Percentiles rank a stretch among this genome's conserved stretches.
These are phyloP conservation scores for Penicillium sp. DNA, from an alignment of 2,329 filamentous ascomycete genomes.

Conservation along the genomic window DNA sequence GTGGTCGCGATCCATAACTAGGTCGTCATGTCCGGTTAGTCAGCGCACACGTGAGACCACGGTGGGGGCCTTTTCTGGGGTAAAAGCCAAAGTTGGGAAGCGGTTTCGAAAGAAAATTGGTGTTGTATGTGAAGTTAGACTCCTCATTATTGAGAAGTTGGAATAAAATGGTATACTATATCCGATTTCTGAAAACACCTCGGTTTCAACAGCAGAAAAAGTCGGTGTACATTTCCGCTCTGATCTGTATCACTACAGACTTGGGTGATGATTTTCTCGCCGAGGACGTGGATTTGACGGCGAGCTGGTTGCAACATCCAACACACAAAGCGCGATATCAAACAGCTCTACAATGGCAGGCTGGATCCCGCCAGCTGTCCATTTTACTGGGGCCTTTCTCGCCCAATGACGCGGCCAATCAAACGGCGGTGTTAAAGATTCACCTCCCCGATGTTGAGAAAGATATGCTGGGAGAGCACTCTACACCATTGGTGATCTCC, in stretches of 20 bases:
- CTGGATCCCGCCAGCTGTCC: constrained; percentile 36
- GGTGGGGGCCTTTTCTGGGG: constrained; percentile 3
- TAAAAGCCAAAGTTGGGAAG: constrained; percentile 3
- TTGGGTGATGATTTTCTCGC: constrained; percentile 65
- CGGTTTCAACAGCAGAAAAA: constrained; percentile 48
- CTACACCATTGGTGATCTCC: constrained; percentile 54
- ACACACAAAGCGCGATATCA: constrained; percentile 25
- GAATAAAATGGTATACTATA: constrained; percentile 58
- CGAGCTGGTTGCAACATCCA: constrained; percentile 23
- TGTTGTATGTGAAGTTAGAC: neutral
- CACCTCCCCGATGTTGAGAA: constrained; percentile 17
- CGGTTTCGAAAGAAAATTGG: neutral
- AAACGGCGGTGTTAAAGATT: constrained; percentile 32
- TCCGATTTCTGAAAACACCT: constrained; percentile 69
- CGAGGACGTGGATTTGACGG: constrained; percentile 37
- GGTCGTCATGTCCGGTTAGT: constrained; percentile 30
- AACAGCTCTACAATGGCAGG: constrained; percentile 32
- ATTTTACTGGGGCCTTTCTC: constrained; percentile 36
- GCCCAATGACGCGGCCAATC: constrained; percentile 22
- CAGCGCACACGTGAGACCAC: constrained; percentile 26
- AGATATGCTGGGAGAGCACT: constrained; percentile 22
- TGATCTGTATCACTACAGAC: constrained; percentile 69
- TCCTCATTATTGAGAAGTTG: neutral
- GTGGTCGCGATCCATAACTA: constrained; percentile 17
- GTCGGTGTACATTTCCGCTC: constrained; percentile 48